phyloP scores from a whole-genome alignment of 306 rosid species.

The Luffa acutangula region DNA sequence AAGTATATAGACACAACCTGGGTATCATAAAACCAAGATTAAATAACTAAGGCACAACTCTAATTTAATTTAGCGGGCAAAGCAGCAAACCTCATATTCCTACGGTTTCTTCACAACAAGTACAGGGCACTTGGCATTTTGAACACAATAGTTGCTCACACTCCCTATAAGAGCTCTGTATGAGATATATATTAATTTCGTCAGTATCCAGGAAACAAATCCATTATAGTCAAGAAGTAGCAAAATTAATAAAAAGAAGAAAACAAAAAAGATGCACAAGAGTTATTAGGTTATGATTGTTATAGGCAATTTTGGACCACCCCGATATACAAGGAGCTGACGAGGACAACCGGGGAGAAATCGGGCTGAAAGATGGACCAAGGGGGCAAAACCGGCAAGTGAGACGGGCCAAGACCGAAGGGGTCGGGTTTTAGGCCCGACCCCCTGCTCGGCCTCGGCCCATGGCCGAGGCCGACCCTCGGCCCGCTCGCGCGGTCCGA shows the following conservation, averaged over 20 bases:
- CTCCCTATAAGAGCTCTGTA: slow-evolving; percentile 42
- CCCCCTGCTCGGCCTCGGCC: too few species aligned
- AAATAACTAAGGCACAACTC: neutral
- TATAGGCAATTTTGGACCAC: too few species aligned
- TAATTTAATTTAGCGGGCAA: neutral
- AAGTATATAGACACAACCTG: neutral
- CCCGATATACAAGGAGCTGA: too few species aligned
- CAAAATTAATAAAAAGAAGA: neutral
- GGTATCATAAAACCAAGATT: neutral
- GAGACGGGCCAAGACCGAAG: too few species aligned
- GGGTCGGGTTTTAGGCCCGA: too few species aligned
- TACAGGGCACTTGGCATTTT: slow-evolving; percentile 42
- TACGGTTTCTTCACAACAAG: slow-evolving; percentile 42
- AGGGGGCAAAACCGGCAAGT: too few species aligned
- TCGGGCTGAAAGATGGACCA: too few species aligned
- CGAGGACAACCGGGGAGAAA: too few species aligned
- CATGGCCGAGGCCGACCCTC: too few species aligned
- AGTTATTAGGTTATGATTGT: neutral
- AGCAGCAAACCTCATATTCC: neutral
- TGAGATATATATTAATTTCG: neutral
- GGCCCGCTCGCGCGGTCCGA: too few species aligned
- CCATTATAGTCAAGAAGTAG: neutral
- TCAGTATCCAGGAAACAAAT: neutral
- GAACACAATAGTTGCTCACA: slow-evolving; percentile 44
- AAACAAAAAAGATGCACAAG: neutral